These are phyloP conservation scores for Trichoderma guizhouense DNA, from an alignment of 2,329 filamentous ascomycete genomes.

Conservation along the genomic window DNA sequence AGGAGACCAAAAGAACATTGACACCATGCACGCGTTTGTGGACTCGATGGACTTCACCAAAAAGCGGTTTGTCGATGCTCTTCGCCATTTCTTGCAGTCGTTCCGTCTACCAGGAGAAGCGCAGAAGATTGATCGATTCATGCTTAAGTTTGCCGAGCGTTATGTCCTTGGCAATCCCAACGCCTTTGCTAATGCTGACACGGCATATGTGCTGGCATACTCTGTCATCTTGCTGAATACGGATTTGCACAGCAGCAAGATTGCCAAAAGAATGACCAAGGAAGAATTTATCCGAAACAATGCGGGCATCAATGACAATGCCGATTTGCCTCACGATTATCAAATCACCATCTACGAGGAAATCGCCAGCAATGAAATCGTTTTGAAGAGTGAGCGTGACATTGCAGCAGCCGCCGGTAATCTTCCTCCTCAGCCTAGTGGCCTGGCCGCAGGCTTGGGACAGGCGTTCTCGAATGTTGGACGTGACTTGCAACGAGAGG, in stretches of 20 bases:
- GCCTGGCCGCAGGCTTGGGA: constrained; percentile 77
- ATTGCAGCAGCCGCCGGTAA: constrained; percentile 77
- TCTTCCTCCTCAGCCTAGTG: constrained; percentile 55
- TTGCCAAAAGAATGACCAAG: constrained; percentile 83
- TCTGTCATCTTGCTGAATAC: constrained; percentile 97
- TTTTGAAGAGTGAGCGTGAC: constrained; percentile 87
- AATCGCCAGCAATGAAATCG: constrained; percentile 87
- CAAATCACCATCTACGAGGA: constrained; percentile 87
- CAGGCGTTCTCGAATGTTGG: constrained; percentile 90
- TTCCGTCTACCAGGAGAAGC: constrained; percentile 95
- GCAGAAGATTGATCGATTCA: constrained; percentile 98
- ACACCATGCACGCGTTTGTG: constrained; percentile 98
- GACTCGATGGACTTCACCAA: constrained; percentile 92
- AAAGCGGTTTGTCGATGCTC: constrained; percentile 85
- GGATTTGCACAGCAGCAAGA: constrained; percentile 86
- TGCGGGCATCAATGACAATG: constrained; percentile 93
- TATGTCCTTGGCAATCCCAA: constrained; percentile 95
- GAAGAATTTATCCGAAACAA: constrained; percentile 99
- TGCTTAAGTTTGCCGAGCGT: constrained; percentile 97
- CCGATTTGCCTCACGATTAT: constrained; percentile 90
- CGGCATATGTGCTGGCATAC: constrained; percentile 92
- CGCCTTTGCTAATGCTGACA: constrained; percentile 96
- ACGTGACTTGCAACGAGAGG: constrained; percentile 85
- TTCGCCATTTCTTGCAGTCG: constrained; percentile 87
- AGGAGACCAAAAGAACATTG: constrained; percentile 87